Base-by-base conservation (phyloP, 1,284 basidiomycete genomes). In the Trichosporon sp. region DNA sequence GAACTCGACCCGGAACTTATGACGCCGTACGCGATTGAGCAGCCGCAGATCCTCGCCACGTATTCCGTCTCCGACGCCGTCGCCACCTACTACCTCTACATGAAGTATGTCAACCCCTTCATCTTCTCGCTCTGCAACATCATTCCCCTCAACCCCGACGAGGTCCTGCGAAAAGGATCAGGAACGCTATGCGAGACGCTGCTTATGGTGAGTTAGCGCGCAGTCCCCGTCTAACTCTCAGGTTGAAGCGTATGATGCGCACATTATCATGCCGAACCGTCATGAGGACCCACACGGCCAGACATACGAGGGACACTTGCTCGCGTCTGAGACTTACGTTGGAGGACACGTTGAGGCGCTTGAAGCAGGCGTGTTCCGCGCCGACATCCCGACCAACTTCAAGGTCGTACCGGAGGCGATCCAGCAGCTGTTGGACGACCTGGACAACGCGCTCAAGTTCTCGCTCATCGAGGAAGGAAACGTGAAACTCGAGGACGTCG, bases 21-120 rank as follows among this genome's bases (percentile, higher is more conserved):
- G 97, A 99, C 97, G 26, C 97, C 97, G 91, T 99, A 99, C 84
- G 97, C 97, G 0, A 88, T 94, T 80, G 97, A 99, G 80, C 94
- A 97, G 78, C 97, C 97, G 0, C 96, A 99, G 81, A 86, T 90
- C 1, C 89, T 99, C 11, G 96, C 97, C 0, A 93, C 96, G 79
- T 99, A 99, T 84, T 99, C 97, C 77, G 97, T 99, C 35, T 99
- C 97, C 81, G 97, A 99, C 87, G 97, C 97, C 0, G 97, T 99
- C 4, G 97, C 97, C 26, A 99, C 97, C 0, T 99, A 99, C 83
- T 99, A 99, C 83, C 88, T 99, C 64, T 99, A 99, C 87, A 99
- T 99, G 97, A 99, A 99, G 93, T 99, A 99, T 81, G 96, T 99
- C 11, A 96, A 99, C 80, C 97, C 97, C 0, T 99, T 99, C 88